Conservation (phyloP, 1,139 yeast species). For the Blastobotrys persicus region DNA sequence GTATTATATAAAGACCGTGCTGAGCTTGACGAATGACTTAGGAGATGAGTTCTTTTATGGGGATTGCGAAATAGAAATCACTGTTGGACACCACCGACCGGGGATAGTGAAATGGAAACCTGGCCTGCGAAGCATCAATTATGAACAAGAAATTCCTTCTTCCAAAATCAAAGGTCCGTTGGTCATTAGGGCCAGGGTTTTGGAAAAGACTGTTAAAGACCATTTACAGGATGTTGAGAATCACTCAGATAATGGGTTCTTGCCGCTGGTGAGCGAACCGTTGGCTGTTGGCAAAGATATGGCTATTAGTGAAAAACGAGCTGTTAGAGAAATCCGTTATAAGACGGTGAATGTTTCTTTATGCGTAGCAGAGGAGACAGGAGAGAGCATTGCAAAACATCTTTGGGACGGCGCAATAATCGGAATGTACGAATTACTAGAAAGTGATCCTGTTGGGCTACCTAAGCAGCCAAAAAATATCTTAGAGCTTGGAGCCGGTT, state of each 20-base stretch:
- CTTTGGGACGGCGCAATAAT: slow-evolving; percentile 31
- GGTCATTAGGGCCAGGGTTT: slow-evolving; percentile 8
- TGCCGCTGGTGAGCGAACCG: slow-evolving; percentile 9
- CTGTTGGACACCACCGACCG: background rate
- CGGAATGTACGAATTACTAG: slow-evolving; percentile 13
- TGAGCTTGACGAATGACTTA: slow-evolving; percentile 36
- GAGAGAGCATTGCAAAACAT: slow-evolving; percentile 32
- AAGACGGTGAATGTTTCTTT: background rate
- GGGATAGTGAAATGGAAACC: slow-evolving; percentile 19
- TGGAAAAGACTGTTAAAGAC: slow-evolving; percentile 12
- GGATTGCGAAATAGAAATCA: slow-evolving; percentile 20
- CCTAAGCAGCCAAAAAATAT: slow-evolving; percentile 17
- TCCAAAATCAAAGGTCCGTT: background rate
- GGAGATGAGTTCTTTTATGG: slow-evolving; percentile 36
- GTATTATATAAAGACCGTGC: slow-evolving; percentile 23
- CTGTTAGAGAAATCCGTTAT: slow-evolving; percentile 10
- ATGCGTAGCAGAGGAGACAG: slow-evolving; percentile 28
- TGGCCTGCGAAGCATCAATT: slow-evolving; percentile 18
- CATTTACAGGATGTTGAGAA: slow-evolving; percentile 14
- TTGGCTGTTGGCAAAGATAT: background rate
- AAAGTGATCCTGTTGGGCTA: slow-evolving; percentile 8
- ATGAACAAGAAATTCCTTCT: slow-evolving; percentile 4
- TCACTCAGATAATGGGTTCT: slow-evolving; percentile 10
- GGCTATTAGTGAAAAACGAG: slow-evolving; percentile 13
- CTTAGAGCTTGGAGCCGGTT: slow-evolving; percentile 34